phyloP scores from a whole-genome alignment of 1,139 yeast species.

The Wickerhamiella infanticola region DNA sequence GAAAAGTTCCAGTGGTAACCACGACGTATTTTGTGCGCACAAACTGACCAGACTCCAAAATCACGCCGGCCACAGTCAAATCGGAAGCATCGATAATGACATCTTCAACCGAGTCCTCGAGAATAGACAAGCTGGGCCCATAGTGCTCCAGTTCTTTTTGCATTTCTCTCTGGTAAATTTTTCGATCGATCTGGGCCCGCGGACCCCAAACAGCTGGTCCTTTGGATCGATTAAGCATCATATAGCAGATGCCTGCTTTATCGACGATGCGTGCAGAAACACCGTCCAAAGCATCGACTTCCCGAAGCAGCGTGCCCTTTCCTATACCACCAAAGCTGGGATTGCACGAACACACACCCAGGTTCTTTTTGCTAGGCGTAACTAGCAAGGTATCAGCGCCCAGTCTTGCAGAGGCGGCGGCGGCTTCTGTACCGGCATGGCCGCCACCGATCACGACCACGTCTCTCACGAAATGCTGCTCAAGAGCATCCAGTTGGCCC shows the following conservation, averaged over 20 bases:
- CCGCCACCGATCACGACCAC: slow-evolving; percentile 95
- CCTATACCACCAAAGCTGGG: slow-evolving; percentile 99
- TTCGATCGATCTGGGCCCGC: slow-evolving; percentile 86
- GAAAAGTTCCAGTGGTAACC: slow-evolving; percentile 89
- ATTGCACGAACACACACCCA: slow-evolving; percentile 93
- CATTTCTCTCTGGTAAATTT: slow-evolving; percentile 67
- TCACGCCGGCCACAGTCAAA: slow-evolving; percentile 44
- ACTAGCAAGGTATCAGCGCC: slow-evolving; percentile 61
- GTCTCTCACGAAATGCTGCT: slow-evolving; percentile 25
- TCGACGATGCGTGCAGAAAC: slow-evolving; percentile 75
- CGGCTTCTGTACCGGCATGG: slow-evolving; percentile 98
- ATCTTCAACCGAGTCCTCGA: slow-evolving; percentile 74
- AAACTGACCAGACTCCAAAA: slow-evolving; percentile 51
- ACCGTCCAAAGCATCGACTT: slow-evolving; percentile 94
- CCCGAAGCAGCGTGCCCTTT: slow-evolving; percentile 81
- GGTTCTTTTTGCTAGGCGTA: slow-evolving; percentile 58
- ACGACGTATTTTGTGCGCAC: slow-evolving; percentile 54
- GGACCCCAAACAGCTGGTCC: slow-evolving; percentile 99
- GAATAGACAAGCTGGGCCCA: slow-evolving; percentile 37
- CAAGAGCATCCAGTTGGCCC: neutral
- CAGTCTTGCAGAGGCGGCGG: slow-evolving; percentile 77
- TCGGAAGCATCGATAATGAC: slow-evolving; percentile 34
- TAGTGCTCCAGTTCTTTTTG: slow-evolving; percentile 46
- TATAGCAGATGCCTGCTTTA: slow-evolving; percentile 83
- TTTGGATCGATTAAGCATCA: slow-evolving; percentile 67